Evolutionary conservation across 208 protist genomes (phyloP), one percentile per base, ranked within the genome.

Genomic region (Wallacemonas sp.): DNA sequence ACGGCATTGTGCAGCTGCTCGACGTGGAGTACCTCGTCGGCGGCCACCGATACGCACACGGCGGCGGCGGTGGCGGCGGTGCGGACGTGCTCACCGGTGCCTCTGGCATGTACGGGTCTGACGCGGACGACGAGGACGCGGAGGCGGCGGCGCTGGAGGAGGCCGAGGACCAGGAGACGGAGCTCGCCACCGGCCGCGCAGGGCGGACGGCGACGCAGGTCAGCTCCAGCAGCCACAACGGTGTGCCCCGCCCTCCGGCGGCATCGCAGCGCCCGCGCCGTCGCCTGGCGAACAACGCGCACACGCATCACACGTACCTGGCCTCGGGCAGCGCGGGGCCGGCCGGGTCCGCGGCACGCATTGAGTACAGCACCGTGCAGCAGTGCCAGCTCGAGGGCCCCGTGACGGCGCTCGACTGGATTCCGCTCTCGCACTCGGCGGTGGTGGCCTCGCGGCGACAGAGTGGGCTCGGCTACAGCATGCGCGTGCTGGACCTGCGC

Each of bases 361-460:
- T 72, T n/a, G 55, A 65, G 31, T 59, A 49, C 57, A 72, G 67
- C 52, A 49, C 33, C 49, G 46, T 61, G 42, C 70, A 77, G 65
- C 66, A 85, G 33, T 68, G 72, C 7, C 45, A 41, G 29, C 66
- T 90, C 64, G 57, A 71, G 16, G 87, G 87, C 0, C 62, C 76
- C 5, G 73, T 93, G 66, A 84, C 84, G 33, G 81, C 77, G 20
- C 41, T 93, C 26, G 83, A 88, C 61, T 93, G 87, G 87, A 74
- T 90, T 49, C 79, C 87, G 23, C 65, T 72, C 65, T 81, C 74
- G 3, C 79, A 85, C 57, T 64, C 77, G n/a, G 79, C 72, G 3
- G 84, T 89, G 12, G 79, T 89, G 18, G 87, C 84, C 0, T 77
- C 81, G 1, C 67, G 74, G 5, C 76, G 76, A 5, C 67, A 55